Evolutionary conservation across 768 basidiomycete species (phyloP), one percentile per base, ranked within the genome.

Genomic region (Phylloporus sp.): DNA sequence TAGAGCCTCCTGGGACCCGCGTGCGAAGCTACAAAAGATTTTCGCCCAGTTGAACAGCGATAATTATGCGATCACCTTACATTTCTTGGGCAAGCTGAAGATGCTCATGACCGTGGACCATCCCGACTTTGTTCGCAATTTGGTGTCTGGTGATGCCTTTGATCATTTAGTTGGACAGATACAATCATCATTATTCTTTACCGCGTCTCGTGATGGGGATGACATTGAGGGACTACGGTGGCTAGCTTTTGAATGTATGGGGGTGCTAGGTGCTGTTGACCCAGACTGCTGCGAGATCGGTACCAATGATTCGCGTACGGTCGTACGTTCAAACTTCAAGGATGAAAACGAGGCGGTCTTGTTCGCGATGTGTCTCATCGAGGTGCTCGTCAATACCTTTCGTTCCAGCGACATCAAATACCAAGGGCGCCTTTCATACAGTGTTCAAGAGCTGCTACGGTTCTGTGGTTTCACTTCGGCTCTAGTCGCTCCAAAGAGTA

Each of bases 401-500:
- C 85, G 90, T 2, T 89, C 94, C 4, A 94, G 92, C 65, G 95
- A 98, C 61, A 88, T 95, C 62, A 82, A 81, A 56, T 91, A 95
- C 59, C 97, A 98, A 66, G 85, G 78, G 41, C 84, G 88, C 57
- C 79, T 98, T 16, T 94, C 91, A 0, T 97, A 82, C 66, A 86
- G 86, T 12, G 92, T 99, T 34, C 95, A 99, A 71, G 89, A 97
- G 60, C 74, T 99, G 27, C 72, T 95, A 15, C 79, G 78, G 47
- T 88, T 92, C 63, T 97, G 95, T 69, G 82, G 84, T 27, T 97
- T 97, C 67, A 86, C 84, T 0, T 75, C 83, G 2, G 80, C 81
- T n/a, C 77, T 94, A 5, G 77, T 95, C n/a, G 74, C 76, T 1
- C 70, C 79, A 4, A 79, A 75, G 29, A 70, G 67, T 12, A 72